Evolutionary conservation across 768 basidiomycete species (phyloP).

Genomic region (Amanita fuliginea): DNA sequence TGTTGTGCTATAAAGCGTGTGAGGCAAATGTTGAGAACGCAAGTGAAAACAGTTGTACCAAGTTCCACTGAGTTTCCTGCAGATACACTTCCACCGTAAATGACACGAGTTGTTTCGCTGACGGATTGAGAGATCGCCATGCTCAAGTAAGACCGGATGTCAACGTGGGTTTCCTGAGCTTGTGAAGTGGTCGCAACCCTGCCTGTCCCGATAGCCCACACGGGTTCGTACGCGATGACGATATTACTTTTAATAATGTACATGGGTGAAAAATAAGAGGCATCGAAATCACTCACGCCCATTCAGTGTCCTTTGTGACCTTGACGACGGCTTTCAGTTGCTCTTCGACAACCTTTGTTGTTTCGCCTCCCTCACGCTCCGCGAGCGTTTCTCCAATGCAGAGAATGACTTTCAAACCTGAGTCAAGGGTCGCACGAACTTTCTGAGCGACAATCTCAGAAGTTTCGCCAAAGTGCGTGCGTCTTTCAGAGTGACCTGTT

Average conservation of each 20-base stretch:
- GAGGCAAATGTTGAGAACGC: background rate
- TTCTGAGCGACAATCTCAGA: conserved; percentile 78
- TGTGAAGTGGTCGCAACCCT: conserved; percentile 88
- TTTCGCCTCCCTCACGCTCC: conserved; percentile 74
- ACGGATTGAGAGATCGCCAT: conserved; percentile 55
- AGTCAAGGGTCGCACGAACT: conserved; percentile 71
- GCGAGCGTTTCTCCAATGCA: conserved; percentile 93
- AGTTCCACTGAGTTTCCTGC: conserved; percentile 85
- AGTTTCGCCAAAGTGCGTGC: conserved; percentile 84
- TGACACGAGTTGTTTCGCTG: conserved; percentile 69
- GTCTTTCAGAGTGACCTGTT: conserved; percentile 90
- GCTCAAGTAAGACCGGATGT: conserved; percentile 68
- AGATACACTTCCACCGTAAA: conserved; percentile 93
- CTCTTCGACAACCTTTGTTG: conserved; percentile 65
- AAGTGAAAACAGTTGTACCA: conserved; percentile 34
- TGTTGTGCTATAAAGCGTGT: conserved; percentile 41
- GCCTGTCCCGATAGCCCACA: conserved; percentile 99
- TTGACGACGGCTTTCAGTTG: conserved; percentile 74
- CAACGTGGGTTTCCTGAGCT: conserved; percentile 86
- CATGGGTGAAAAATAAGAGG: background rate
- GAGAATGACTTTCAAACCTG: conserved; percentile 77
- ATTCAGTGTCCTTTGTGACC: conserved; percentile 51
- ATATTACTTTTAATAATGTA: conserved; percentile 43
- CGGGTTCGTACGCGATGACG: conserved; percentile 94
- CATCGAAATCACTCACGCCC: conserved; percentile 48